These are phyloP conservation scores for Tolypocladium album DNA, from an alignment of 2,329 filamentous ascomycete genomes.

Conservation along the genomic window DNA sequence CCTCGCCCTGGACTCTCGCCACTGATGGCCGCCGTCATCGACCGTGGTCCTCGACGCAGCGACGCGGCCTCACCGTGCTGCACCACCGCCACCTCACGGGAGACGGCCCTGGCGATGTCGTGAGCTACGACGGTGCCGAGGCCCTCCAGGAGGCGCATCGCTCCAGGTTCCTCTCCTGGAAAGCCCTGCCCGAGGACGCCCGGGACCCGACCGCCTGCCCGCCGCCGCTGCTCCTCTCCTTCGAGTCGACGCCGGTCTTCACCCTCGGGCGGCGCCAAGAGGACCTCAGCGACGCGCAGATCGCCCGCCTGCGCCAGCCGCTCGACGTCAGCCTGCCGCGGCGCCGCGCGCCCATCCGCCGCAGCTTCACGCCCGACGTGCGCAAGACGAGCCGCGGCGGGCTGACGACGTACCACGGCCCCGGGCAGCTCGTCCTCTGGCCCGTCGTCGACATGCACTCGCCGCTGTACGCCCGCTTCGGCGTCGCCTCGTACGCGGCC, in stretches of 20 bases:
- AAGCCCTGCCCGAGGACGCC: conserved; percentile 12
- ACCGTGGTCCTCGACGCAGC: background rate
- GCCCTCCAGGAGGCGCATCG: conserved; percentile 22
- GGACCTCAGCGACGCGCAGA: conserved; percentile 34
- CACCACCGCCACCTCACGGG: conserved; percentile 18
- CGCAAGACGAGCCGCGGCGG: conserved; percentile 71
- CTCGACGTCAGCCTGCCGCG: conserved; percentile 19
- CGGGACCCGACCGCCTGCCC: conserved; percentile 30
- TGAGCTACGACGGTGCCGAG: conserved; percentile 20
- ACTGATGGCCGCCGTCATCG: background rate
- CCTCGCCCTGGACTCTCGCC: background rate
- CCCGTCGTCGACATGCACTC: conserved; percentile 73
- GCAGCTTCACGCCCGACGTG: conserved; percentile 44
- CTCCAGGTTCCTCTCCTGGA: conserved; percentile 22
- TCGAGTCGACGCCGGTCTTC: conserved; percentile 74
- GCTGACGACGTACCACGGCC: conserved; percentile 89
- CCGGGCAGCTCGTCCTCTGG: conserved; percentile 87
- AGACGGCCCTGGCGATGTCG: conserved; percentile 10
- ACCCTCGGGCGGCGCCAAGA: conserved; percentile 79
- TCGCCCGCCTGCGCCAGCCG: conserved; percentile 29
- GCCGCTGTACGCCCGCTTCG: conserved; percentile 42
- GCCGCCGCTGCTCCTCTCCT: conserved; percentile 65
- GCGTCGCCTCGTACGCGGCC: conserved; percentile 66
- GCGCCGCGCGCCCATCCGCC: conserved; percentile 16
- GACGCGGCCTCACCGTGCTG: conserved; percentile 10